Evolutionary conservation across 805 yeast genomes (phyloP).

Genomic region (Saccharomycopsis sp.): DNA sequence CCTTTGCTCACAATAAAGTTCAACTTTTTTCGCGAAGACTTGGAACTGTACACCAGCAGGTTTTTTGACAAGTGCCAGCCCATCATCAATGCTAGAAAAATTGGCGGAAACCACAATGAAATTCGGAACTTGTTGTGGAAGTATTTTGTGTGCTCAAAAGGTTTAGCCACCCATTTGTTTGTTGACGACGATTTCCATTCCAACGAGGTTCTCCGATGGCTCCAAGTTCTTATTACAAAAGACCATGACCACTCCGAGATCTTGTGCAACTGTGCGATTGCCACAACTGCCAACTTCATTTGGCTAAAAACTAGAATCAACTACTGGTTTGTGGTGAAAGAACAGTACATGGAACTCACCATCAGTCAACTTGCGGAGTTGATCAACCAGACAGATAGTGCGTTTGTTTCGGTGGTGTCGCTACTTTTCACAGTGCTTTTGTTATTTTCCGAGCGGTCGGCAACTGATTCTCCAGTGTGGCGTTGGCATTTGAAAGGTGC

Average conservation of each 20-base stretch:
- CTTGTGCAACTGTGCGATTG: conserved; percentile 8
- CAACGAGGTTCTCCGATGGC: conserved; percentile 10
- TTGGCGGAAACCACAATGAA: conserved; percentile 10
- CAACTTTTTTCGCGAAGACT: conserved; percentile 4
- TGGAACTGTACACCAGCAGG: not conserved
- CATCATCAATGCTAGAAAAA: conserved; percentile 1
- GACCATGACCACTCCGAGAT: conserved; percentile 2
- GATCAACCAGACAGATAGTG: conserved; percentile 1
- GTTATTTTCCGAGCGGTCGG: conserved; percentile 11
- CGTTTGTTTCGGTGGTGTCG: conserved; percentile 7
- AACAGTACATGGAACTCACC: conserved; percentile 13
- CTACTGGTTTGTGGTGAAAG: conserved; percentile 9
- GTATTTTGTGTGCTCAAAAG: conserved; percentile 5
- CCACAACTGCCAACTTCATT: conserved; percentile 10
- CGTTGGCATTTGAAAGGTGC: conserved; percentile 17
- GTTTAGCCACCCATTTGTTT: conserved; percentile 12
- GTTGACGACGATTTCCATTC: conserved; percentile 14
- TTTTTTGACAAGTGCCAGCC: conserved; percentile 7
- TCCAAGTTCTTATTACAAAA: not conserved
- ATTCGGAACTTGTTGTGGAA: conserved; percentile 8
- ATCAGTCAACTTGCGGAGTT: not conserved
- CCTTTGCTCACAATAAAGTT: too few species aligned
- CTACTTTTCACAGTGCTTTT: conserved; percentile 12
- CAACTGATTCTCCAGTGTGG: conserved; percentile 14
- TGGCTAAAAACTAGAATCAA: conserved; percentile 7